phyloP scores from a whole-genome alignment of 306 rosid species.

The Gastrolobium bilobum region DNA sequence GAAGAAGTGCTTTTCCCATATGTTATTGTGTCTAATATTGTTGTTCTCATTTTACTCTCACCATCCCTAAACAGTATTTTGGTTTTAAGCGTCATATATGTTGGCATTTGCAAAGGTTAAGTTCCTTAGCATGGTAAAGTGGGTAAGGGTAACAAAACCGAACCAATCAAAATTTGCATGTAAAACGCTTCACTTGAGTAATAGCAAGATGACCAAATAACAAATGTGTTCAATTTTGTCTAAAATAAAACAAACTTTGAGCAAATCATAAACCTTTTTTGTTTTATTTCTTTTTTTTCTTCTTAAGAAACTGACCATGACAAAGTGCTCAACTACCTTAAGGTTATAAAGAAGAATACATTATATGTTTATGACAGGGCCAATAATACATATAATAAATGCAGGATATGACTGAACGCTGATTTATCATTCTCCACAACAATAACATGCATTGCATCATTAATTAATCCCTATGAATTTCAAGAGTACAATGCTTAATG shows the following conservation, averaged over 20 bases:
- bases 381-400: conserved; percentile 36
- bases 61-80: no score
- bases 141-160: background rate
- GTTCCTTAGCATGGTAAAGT: background rate
- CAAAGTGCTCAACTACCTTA: conserved; percentile 37
- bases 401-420: conserved; percentile 27
- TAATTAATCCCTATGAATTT: background rate
- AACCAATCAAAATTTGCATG: background rate
- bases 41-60: background rate
- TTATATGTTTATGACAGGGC: conserved; percentile 39
- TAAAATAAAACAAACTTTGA: background rate
- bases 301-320: conserved; percentile 20
- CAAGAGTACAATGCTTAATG: conserved; percentile 12
- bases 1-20: no score
- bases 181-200: background rate
- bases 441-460: conserved; percentile 30
- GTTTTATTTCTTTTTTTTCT: background rate
- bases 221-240: background rate
- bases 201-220: background rate
- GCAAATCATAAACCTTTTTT: conserved; percentile 16
- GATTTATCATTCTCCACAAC: background rate
- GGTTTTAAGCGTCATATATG: no score
- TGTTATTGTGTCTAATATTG: background rate
- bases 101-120: background rate
- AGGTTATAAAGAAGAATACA: conserved; percentile 31